Conservation (phyloP, 305 asterid species). For the Fraxinus dipetala region DNA sequence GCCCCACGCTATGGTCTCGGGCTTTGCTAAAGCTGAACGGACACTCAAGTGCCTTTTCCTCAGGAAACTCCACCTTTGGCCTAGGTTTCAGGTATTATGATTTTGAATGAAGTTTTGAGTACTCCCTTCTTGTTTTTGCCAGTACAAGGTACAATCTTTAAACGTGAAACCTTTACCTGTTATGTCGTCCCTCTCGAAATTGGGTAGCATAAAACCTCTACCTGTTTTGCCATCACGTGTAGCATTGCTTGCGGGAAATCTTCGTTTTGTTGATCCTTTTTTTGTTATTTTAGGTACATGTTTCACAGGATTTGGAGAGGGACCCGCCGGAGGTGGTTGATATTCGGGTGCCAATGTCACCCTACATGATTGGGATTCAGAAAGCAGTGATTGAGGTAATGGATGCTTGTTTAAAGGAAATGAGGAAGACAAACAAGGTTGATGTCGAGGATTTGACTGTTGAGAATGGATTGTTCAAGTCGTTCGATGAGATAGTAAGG, state of each 20-base stretch:
- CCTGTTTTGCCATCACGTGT: neutral
- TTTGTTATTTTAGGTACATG: conserved; percentile 56
- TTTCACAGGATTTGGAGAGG: conserved; percentile 86
- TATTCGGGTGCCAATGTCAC: conserved; percentile 86
- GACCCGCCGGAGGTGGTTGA: conserved; percentile 91
- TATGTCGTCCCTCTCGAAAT: neutral
- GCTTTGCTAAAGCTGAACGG: conserved; percentile 90
- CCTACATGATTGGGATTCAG: conserved; percentile 80
- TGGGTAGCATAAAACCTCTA: neutral
- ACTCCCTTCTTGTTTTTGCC: neutral
- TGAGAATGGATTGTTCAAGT: conserved; percentile 93
- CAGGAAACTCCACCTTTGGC: conserved; percentile 90
- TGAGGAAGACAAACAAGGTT: conserved; percentile 95
- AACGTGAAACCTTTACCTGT: neutral
- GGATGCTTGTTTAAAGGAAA: conserved; percentile 96
- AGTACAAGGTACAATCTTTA: neutral
- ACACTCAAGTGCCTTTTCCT: conserved; percentile 76
- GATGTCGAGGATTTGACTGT: conserved; percentile 93
- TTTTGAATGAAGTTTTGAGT: neutral
- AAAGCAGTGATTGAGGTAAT: conserved; percentile 86
- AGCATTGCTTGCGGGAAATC: neutral
- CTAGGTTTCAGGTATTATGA: conserved; percentile 76
- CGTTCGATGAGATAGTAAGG: conserved; percentile 90
- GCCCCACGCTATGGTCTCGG: conserved; percentile 81
- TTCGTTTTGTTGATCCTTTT: neutral